Base-by-base conservation (phyloP, 257 asterid genomes). In the Voacanga thouarsii region DNA sequence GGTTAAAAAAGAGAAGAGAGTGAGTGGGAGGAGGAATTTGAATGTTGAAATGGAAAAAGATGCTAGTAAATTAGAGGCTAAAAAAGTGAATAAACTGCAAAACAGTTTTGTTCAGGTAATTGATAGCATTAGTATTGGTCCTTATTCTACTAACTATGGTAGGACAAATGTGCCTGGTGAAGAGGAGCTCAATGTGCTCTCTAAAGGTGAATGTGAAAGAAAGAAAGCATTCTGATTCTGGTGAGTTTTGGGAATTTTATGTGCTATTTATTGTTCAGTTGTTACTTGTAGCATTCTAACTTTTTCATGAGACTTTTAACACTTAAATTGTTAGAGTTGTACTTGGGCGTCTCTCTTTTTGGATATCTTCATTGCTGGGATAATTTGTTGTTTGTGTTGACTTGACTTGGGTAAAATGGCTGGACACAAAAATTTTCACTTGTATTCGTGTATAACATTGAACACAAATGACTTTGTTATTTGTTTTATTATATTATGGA, bases 141-240 rank as follows among this genome's bases (percentile, higher is more conserved):
- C 68, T 77, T 55, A 69, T 76, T 33, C 55, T 73, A 69, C 81
- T 16, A 56, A 30, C 79, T 66, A 33, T 60, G 81, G 85, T 70
- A 75, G 82, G 19, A 75, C 79, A 78, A 50, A 66, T 57, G 41
- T 60, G 51, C 82, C 47, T 43, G 14, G 63, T 19, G 85, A 82
- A 63, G 87, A 85, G 59, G 85, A 76, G 28, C 49, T 64, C 64
- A 86, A 68, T 67, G 74, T 76, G 70, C 80, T 67, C 68, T 83
- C 65, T 23, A 83, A 85, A 78, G 81, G 77, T 81, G 71, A 33
- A 5, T 70, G 69, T 64, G 80, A 72, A 12, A 83, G 72, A 77
- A 87, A 84, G 84, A 39, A 87, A 87, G 69, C 88, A 72, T 61
- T 77, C 86, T 49, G 94, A 87, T 74, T 79, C 86, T 24, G 91